A percentile compares a stretch with the other conserved stretches of the same genome.
Evolutionary conservation across 208 protist genomes (phyloP).

Genomic region (Wallacemonas sp.): DNA sequence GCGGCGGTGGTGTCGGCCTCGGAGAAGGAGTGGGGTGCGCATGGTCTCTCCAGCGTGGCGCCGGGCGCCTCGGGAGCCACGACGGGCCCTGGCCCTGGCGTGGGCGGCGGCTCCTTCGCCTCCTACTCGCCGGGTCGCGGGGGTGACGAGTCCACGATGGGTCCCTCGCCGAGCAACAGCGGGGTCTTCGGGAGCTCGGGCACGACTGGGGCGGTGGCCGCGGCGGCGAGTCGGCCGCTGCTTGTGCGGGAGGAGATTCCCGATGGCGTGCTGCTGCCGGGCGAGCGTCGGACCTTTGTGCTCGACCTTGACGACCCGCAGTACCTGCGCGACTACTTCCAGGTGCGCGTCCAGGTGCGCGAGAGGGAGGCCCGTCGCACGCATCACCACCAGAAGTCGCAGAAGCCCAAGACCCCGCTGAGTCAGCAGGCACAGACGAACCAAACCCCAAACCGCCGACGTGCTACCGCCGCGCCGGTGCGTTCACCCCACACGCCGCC

Average conservation of each 20-base stretch:
- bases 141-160: neutral
- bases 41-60: constrained; percentile 18
- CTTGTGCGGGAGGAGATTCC: constrained; percentile 36
- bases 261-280: constrained; percentile 53
- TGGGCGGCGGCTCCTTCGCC: neutral
- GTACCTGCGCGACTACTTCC: constrained; percentile 21
- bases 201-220: neutral
- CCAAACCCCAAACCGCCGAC: no score
- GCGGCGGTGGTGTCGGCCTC: constrained; percentile 22
- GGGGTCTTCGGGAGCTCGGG: neutral
- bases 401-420: neutral
- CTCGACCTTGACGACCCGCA: constrained; percentile 30
- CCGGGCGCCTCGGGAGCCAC: neutral
- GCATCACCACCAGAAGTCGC: neutral
- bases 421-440: no score
- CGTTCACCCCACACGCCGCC: neutral
- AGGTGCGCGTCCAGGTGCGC: neutral
- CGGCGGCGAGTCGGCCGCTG: constrained; percentile 19
- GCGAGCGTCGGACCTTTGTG: constrained; percentile 33
- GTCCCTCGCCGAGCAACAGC: neutral
- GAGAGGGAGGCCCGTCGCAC: neutral
- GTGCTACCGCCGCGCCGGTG: neutral
- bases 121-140: neutral
- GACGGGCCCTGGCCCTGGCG: neutral
- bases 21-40: constrained; percentile 23